Evolutionary conservation across 2,329 filamentous ascomycete genomes (phyloP).

Genomic region (Apiospora malaysiana): DNA sequence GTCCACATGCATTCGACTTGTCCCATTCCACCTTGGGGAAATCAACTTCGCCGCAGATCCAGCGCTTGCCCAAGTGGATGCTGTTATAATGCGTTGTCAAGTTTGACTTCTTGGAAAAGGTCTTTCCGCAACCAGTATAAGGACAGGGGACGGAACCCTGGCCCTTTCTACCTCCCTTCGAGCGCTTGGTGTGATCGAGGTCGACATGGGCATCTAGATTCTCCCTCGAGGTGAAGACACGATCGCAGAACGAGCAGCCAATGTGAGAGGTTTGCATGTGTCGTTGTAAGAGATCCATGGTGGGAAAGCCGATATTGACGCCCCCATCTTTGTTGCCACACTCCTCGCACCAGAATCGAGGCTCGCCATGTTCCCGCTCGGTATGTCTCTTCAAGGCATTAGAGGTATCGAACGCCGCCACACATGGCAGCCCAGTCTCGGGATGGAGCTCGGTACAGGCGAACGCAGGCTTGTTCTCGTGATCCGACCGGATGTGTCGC

Average conservation of each 20-base stretch:
- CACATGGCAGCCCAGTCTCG: constrained; percentile 53
- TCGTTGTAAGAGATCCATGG: constrained; percentile 70
- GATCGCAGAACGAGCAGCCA: constrained; percentile 76
- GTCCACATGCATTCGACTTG: constrained; percentile 72
- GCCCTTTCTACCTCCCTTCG: constrained; percentile 64
- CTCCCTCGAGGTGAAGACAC: constrained; percentile 68
- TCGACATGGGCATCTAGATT: constrained; percentile 81
- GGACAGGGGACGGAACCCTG: constrained; percentile 64
- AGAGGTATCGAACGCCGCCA: constrained; percentile 74
- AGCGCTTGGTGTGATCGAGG: constrained; percentile 70
- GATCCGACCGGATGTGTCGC: constrained; percentile 78
- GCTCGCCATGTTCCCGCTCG: constrained; percentile 70
- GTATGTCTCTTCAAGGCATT: constrained; percentile 75
- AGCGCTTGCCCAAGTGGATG: constrained; percentile 77
- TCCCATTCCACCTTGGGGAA: constrained; percentile 68
- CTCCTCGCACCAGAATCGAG: constrained; percentile 77
- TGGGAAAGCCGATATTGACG: constrained; percentile 68
- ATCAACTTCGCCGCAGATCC: constrained; percentile 77
- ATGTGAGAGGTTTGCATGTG: constrained; percentile 79
- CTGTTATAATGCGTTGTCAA: constrained; percentile 79
- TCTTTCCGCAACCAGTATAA: constrained; percentile 71
- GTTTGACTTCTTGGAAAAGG: constrained; percentile 85
- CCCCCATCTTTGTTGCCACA: constrained; percentile 58
- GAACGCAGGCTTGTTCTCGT: constrained; percentile 75
- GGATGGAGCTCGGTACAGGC: constrained; percentile 62